Percentiles rank a stretch among this genome's conserved stretches.
Evolutionary conservation across 257 asterid genomes (phyloP).

Genomic region (Penstemon eatonii): DNA sequence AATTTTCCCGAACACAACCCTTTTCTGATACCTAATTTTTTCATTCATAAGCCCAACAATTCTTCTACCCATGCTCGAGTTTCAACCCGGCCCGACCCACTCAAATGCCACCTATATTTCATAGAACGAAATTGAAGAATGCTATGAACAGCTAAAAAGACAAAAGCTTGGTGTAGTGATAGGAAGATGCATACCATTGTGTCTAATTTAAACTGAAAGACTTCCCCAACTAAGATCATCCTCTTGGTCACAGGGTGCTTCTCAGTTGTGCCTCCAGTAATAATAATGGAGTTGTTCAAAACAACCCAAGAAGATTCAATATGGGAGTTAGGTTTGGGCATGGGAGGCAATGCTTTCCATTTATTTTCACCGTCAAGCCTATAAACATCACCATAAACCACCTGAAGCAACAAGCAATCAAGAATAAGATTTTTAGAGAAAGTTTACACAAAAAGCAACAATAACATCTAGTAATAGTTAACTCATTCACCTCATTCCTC

Average conservation of each 20-base stretch:
- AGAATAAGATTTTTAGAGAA: background rate
- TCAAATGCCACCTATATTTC: no score
- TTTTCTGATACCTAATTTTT: no score
- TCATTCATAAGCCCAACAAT: no score
- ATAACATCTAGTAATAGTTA: background rate
- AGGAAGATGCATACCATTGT: conserved; percentile 43
- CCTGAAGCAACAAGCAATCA: conserved; percentile 35
- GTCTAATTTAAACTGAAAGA: conserved; percentile 55
- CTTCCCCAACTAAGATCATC: conserved; percentile 78
- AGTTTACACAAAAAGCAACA: background rate
- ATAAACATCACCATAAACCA: conserved; percentile 73
- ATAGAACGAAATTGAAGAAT: background rate
- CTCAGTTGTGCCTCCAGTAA: conserved; percentile 76
- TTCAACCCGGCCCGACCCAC: no score
- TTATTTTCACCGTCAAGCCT: conserved; percentile 59
- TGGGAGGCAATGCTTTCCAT: conserved; percentile 56
- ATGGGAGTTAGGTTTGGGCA: conserved; percentile 77
- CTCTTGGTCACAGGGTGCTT: conserved; percentile 68
- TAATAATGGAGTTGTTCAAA: conserved; percentile 54
- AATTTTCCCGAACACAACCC: no score
- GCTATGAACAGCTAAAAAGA: background rate
- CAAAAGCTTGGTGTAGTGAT: background rate
- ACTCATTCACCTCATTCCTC: conserved; percentile 57
- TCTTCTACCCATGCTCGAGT: no score
- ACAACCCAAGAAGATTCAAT: conserved; percentile 69